phyloP scores from a whole-genome alignment of 202 grass and related monocot species.

The Eragrostis tef region DNA sequence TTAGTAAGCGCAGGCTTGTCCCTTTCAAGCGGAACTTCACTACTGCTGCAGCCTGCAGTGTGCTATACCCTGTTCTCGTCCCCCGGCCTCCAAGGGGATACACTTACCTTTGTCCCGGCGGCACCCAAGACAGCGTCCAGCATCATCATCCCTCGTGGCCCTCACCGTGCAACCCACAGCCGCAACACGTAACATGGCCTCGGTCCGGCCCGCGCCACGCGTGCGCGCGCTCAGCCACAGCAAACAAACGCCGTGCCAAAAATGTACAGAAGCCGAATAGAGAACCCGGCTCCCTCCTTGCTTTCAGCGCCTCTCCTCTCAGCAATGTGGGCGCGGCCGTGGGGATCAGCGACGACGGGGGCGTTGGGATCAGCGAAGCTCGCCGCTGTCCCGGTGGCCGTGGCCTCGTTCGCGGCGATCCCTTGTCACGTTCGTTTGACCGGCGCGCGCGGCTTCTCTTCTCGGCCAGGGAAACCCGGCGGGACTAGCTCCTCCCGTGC shows the following conservation, averaged over 20 bases:
- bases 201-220: not conserved
- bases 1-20: no score
- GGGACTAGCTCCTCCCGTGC: conserved; percentile 44
- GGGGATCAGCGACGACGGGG: no score
- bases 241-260: no score
- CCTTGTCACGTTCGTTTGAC: conserved; percentile 39
- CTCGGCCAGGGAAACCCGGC: conserved; percentile 55
- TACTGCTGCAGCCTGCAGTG: not conserved
- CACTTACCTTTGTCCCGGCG: not conserved
- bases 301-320: conserved; percentile 14
- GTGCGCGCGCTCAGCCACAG: not conserved
- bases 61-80: not conserved
- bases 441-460: conserved; percentile 31
- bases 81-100: not conserved
- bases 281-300: not conserved
- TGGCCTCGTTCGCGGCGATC: not conserved
- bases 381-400: not conserved
- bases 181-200: conserved; percentile 42
- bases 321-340: no score
- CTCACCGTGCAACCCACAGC: conserved; percentile 16
- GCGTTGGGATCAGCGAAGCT: not conserved
- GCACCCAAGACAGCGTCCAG: not conserved
- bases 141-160: conserved; percentile 22
- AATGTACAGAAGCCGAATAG: not conserved
- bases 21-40: not conserved